A percentile compares a stretch with the other conserved stretches of the same genome.
These are phyloP conservation scores for Punica granatum DNA, from an alignment of 345 rosid species.

Conservation along the genomic window DNA sequence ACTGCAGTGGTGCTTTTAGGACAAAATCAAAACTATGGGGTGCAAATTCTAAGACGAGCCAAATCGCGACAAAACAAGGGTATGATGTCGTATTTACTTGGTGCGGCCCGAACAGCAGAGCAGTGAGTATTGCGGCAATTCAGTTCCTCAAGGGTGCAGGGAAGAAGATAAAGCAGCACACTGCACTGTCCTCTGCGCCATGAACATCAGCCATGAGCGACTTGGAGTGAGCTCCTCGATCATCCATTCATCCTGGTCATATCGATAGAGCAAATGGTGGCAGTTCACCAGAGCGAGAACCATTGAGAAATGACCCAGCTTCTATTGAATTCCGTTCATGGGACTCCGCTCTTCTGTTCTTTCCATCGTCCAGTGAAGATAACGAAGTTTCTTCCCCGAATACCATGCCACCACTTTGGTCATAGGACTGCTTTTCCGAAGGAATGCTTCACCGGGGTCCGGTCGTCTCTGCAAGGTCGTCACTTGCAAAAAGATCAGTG, in stretches of 20 bases:
- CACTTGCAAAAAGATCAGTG: neutral
- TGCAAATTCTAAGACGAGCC: neutral
- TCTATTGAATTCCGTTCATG: constrained; percentile 12
- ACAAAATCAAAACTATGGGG: neutral
- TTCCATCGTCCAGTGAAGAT: constrained; percentile 2
- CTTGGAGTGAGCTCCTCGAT: neutral
- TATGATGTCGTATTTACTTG: neutral
- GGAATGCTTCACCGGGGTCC: constrained; percentile 6
- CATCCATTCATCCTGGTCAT: neutral
- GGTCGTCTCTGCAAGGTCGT: constrained; percentile 26
- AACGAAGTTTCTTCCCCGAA: constrained; percentile 15
- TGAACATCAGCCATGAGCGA: neutral
- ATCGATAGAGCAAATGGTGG: neutral
- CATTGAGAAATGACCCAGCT: constrained; percentile 23
- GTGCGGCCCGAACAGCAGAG: neutral
- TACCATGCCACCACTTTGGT: constrained; percentile 6
- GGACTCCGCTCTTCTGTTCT: constrained; percentile 11
- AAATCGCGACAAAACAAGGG: too few relatives aligned
- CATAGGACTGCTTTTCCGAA: constrained; percentile 4
- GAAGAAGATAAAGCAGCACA: neutral
- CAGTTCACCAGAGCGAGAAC: neutral
- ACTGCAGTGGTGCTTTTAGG: neutral
- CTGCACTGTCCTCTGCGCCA: neutral
- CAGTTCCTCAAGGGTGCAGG: neutral
- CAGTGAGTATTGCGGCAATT: neutral